Evolutionary conservation across 2,329 filamentous ascomycete species (phyloP).

Genomic region (Rutstroemia sp.): DNA sequence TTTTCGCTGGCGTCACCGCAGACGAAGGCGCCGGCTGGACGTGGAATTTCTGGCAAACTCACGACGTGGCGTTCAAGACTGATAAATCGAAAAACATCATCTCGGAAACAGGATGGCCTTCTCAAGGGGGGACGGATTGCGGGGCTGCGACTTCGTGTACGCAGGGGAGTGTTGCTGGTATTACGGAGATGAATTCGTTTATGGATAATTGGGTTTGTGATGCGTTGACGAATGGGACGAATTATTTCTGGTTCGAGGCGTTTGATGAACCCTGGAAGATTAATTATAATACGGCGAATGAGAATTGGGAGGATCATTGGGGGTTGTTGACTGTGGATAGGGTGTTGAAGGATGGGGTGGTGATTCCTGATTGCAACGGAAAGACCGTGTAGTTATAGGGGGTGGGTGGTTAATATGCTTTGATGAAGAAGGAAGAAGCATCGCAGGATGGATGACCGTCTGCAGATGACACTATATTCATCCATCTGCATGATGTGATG

Average conservation of each 20-base stretch:
- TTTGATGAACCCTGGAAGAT: conserved; percentile 98
- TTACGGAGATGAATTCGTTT: conserved; percentile 77
- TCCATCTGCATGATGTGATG: too few species aligned
- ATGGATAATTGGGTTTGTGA: conserved; percentile 81
- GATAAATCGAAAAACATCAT: conserved; percentile 68
- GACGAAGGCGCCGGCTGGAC: conserved; percentile 72
- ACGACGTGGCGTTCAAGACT: conserved; percentile 56
- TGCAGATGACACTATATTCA: too few species aligned
- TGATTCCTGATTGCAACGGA: conserved; percentile 80
- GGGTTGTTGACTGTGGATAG: conserved; percentile 81
- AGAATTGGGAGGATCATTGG: conserved; percentile 95
- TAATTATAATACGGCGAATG: conserved; percentile 54
- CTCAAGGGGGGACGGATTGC: conserved; percentile 71
- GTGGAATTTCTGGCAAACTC: conserved; percentile 66
- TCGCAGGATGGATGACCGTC: too few species aligned
- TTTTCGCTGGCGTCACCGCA: conserved; percentile 75
- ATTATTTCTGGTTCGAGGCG: conserved; percentile 96
- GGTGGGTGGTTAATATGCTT: background rate
- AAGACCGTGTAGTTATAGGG: conserved; percentile 34
- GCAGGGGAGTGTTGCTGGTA: conserved; percentile 66
- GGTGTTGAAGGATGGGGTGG: conserved; percentile 74
- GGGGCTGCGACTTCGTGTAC: conserved; percentile 52
- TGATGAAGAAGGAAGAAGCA: too few species aligned
- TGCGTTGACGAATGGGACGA: conserved; percentile 70
- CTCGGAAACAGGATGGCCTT: conserved; percentile 88